These are phyloP conservation scores for Hansfordia pulvinata DNA, from an alignment of 2,329 filamentous ascomycete species.

Conservation along the genomic window DNA sequence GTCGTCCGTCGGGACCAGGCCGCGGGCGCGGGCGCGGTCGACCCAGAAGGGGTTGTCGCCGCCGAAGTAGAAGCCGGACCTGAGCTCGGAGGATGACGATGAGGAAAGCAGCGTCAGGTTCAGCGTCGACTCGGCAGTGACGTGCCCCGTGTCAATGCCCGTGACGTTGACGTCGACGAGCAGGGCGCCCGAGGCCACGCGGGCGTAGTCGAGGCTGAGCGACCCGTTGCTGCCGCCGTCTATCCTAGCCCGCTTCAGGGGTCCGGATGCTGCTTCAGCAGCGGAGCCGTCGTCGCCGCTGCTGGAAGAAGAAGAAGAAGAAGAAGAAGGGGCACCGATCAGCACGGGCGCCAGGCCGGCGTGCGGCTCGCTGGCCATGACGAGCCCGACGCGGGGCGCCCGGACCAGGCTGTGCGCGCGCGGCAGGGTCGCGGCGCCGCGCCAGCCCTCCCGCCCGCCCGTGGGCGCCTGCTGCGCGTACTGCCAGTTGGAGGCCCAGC, in stretches of 20 bases:
- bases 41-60: constrained; percentile 36
- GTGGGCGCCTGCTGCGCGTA: constrained; percentile 41
- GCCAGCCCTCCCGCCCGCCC: constrained; percentile 34
- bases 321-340: too few relatives aligned
- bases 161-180: constrained; percentile 39
- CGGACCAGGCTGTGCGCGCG: constrained; percentile 37
- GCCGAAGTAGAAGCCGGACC: constrained; percentile 32
- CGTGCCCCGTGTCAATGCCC: constrained; percentile 10
- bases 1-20: constrained; percentile 38
- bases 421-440: constrained; percentile 36
- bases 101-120: constrained; percentile 40
- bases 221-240: constrained; percentile 35
- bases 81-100: constrained; percentile 30
- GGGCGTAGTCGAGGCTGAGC: constrained; percentile 34
- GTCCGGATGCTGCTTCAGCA: too few relatives aligned
- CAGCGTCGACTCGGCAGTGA: constrained; percentile 18
- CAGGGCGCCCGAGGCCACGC: constrained; percentile 33
- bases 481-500: constrained; percentile 47
- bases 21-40: constrained; percentile 30
- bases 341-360: constrained; percentile 31
- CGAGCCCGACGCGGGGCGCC: constrained; percentile 33
- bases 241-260: constrained; percentile 28
- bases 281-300: too few relatives aligned
- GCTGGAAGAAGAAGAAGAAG: too few relatives aligned
- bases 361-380: constrained; percentile 34